Evolutionary conservation across 306 rosid species (phyloP), one percentile per base, ranked within the genome.

Genomic region (Dicorynia guianensis): DNA sequence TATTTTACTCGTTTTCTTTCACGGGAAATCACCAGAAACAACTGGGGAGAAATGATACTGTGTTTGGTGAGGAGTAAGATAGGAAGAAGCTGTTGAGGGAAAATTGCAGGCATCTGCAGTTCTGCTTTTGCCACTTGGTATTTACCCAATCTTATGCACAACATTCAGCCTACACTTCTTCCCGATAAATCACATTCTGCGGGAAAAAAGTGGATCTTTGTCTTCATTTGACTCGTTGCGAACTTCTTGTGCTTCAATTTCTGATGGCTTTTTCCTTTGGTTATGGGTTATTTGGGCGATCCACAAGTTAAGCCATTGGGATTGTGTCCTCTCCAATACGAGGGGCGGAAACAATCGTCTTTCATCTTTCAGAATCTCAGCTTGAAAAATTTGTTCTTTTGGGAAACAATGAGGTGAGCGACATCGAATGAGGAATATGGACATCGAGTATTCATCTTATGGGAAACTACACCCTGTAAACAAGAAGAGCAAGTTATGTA

Each of bases 191-290:
- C 54, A 20, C 55, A 40, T 18, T 40, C 53, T 35, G 33, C 47
- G 2, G 30, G 66, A 57, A 40, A 48, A 81, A 53, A 74, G 81
- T 38, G 33, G 46, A 19, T 17, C 52, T 81, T 78, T 81, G 83
- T 71, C 88, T 57, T 50, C 52, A 69, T 63, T 18, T 15, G 10
- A n/a, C 43, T 57, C 30, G 39, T 7, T 11, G 59, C 17, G 46
- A 58, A 5, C 57, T 30, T 56, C 36, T 11, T 10, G n/a, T n/a
- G 5, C 8, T 63, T 15, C 49, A 5, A 30, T 17, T 10, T 34
- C 61, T 17, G 34, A n/a, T 49, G 43, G 46, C 59, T 58, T 35
- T 17, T 66, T 56, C 66, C 36, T 46, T 43, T 43, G 61, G 12
- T 67, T 47, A 15, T 33, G 47, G 25, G 48, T 12, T 11, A 48